Base-by-base conservation (phyloP, 2,329 filamentous ascomycete species). In the Didymella glomerata region DNA sequence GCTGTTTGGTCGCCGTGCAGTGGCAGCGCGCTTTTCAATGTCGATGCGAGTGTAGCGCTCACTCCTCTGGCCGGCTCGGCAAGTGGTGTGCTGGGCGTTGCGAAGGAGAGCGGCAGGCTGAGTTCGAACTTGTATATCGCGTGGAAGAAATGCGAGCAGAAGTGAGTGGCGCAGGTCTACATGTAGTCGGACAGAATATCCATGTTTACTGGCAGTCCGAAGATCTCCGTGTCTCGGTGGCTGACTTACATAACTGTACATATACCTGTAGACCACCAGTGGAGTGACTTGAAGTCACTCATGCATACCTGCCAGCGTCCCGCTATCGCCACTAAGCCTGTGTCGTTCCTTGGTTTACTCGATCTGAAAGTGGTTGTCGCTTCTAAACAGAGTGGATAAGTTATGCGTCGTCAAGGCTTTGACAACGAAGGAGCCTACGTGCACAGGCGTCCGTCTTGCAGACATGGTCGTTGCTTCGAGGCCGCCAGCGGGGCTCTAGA, bases 101-200 rank as follows among this genome's bases (percentile, higher is more conserved):
- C 63, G 13, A 69, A 65, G 52, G 73, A 75, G 61, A 65, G 63
- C 14, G 71, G 65, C 6, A 61, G 61, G 48, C 68, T 76, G 54
- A 63, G 65, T 2, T 65, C 68, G 10, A 62, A 57, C 32, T n/a
- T 77, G 27, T 74, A 71, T 49, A 58, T 77, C 14, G 65, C 68
- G 60, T 77, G 74, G 74, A 68, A 60, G 65, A 69, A 73, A 62
- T 77, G 74, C 50, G 76, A 68, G 61, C 6, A 44, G 41, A 18
- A 7, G 22, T 44, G 18, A 24, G 20, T 8, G 6, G 14, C 11
- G 16, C 32, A 36, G 9, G 16, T n/a, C 32, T 18, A 8, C 16
- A n/a, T n/a, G 11, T 18, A 36, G 32, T 36, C 14, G 9, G 30
- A 3, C 13, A 16, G 13, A 3, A 32, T 16, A 30, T 30, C 11